Percentiles rank a stretch among this genome's conserved stretches.
These are phyloP conservation scores for Telopea speciosissima DNA, from an alignment of 177 flowering plant species.

Conservation along the genomic window DNA sequence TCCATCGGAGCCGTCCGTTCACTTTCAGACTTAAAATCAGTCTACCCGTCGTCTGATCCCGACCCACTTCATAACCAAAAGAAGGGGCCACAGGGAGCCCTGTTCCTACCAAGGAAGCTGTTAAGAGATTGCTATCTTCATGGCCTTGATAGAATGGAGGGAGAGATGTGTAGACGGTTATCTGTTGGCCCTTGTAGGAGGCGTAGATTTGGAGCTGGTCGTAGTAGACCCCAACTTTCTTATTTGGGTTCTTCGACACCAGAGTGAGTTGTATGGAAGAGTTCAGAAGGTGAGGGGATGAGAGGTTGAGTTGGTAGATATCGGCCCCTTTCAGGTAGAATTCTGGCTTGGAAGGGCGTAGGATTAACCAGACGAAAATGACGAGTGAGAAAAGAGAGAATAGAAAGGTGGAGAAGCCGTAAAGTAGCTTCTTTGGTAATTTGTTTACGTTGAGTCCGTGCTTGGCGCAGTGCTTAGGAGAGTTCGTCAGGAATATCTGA, in stretches of 20 bases:
- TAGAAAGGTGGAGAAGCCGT: conserved; percentile 35
- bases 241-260: conserved; percentile 62
- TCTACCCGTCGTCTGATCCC: conserved; percentile 51
- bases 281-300: conserved; percentile 54
- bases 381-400: conserved; percentile 38
- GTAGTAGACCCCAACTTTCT: conserved; percentile 72
- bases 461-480: conserved; percentile 78
- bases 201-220: conserved; percentile 55
- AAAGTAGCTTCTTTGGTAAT: conserved; percentile 52
- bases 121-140: conserved; percentile 47
- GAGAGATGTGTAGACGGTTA: conserved; percentile 43
- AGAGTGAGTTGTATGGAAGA: conserved; percentile 74
- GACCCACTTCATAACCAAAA: conserved; percentile 52
- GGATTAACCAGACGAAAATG: conserved; percentile 55
- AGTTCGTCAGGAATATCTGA: conserved; percentile 14
- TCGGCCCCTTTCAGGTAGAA: conserved; percentile 59
- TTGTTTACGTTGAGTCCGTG: conserved; percentile 32
- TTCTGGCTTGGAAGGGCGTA: conserved; percentile 70
- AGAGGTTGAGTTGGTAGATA: conserved; percentile 61
- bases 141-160: conserved; percentile 79
- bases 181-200: conserved; percentile 70
- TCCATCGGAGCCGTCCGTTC: conserved; percentile 69
- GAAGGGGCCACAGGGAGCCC: conserved; percentile 63
- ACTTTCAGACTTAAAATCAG: conserved; percentile 42
- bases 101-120: conserved; percentile 44